A percentile compares a stretch with the other conserved stretches of the same genome.
Evolutionary conservation across 352 stramenopile genomes (phyloP).

Genomic region (Globisporangium cederbergense): DNA sequence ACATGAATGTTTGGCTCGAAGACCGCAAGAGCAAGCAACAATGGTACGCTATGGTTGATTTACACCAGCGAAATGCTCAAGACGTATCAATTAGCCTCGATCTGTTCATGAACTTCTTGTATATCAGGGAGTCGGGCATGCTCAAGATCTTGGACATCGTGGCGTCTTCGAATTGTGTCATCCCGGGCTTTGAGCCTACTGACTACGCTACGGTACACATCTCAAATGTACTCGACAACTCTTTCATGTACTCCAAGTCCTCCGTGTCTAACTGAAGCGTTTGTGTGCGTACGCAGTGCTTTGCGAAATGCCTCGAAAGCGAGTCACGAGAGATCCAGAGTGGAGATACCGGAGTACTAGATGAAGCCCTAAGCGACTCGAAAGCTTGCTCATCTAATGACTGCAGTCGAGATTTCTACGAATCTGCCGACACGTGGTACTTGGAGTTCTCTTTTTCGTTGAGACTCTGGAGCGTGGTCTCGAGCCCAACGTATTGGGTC

Average conservation of each 20-base stretch:
- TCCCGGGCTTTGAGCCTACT: neutral
- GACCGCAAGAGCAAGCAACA: neutral
- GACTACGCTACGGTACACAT: neutral
- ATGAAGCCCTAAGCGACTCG: too few species aligned
- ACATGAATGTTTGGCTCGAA: neutral
- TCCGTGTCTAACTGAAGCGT: neutral
- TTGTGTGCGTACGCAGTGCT: neutral
- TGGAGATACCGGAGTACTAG: neutral
- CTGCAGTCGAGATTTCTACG: neutral
- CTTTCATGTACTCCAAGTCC: neutral
- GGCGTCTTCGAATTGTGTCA: neutral
- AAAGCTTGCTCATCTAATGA: neutral
- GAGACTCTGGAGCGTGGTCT: neutral
- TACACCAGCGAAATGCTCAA: neutral
- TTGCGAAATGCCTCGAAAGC: neutral
- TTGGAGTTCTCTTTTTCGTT: neutral
- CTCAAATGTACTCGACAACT: neutral
- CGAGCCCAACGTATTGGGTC: neutral
- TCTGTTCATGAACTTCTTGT: neutral
- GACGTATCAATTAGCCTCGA: neutral
- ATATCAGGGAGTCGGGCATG: neutral
- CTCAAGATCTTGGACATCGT: neutral
- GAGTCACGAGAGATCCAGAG: neutral
- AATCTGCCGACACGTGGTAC: neutral
- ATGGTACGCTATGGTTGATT: neutral